Conservation (phyloP, 2,329 filamentous ascomycete genomes). For the Fusarium sp. region DNA sequence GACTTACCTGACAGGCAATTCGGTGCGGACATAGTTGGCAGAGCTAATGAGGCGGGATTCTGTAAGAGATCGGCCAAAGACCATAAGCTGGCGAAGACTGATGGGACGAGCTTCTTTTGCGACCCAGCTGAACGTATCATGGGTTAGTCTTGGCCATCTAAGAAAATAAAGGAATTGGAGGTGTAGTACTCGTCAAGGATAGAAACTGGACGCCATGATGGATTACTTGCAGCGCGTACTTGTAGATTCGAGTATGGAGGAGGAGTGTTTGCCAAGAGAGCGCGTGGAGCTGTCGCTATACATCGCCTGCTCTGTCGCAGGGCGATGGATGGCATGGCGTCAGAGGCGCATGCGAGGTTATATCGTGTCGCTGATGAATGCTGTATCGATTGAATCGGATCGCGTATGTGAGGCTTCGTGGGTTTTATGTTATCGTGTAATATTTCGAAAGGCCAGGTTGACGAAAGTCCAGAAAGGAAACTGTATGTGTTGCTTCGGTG, state of each 20-base stretch:
- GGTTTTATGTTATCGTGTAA: not conserved
- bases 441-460: not conserved
- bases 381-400: constrained; percentile 12
- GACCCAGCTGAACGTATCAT: constrained; percentile 76
- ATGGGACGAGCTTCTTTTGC: constrained; percentile 93
- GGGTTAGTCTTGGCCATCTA: constrained; percentile 28
- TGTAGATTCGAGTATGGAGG: constrained; percentile 25
- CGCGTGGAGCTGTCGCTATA: constrained; percentile 45
- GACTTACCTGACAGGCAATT: constrained; percentile 75
- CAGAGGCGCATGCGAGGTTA: constrained; percentile 51
- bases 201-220: constrained; percentile 71
- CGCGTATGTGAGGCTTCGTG: not conserved
- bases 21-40: constrained; percentile 96
- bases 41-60: constrained; percentile 90
- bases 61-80: constrained; percentile 93
- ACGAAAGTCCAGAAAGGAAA: not conserved
- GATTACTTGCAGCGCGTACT: constrained; percentile 41
- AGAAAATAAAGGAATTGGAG: constrained; percentile 5
- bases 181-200: constrained; percentile 70
- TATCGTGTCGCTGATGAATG: constrained; percentile 2
- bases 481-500: constrained; percentile 40
- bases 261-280: constrained; percentile 25
- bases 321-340: constrained; percentile 58
- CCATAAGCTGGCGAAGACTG: constrained; percentile 93
- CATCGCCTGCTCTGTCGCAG: constrained; percentile 59